Base-by-base conservation (phyloP, 2,329 filamentous ascomycete species). In the Hirsutella thompsonii region DNA sequence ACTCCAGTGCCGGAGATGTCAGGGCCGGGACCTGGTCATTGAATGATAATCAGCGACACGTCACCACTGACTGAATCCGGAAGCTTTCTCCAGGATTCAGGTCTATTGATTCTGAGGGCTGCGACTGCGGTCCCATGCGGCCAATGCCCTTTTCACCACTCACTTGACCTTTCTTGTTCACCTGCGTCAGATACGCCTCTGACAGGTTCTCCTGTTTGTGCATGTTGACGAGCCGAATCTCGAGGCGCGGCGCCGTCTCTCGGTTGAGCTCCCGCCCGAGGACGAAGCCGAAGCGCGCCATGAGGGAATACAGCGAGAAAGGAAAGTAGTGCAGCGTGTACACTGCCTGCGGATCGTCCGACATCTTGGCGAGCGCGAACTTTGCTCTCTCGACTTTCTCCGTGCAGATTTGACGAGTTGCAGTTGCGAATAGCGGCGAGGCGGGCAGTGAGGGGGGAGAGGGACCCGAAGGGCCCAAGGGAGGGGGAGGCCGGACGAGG, bases 281-380 rank as follows among this genome's bases (percentile, higher is more conserved):
- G 14, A 49, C 50, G 19, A 57, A 48, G 19, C 46, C 51, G 42
- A 57, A 56, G 14, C 52, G 52, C n/a, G 50, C 49, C 49, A 56
- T 53, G 16, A 57, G 47, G 8, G 56, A 57, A 39, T 59, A 57
- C 11, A 57, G 43, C 3, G 53, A 57, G 41, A 53, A 57, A 5
- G 52, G 50, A 16, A 50, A 59, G 42, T 52, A 55, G 38, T 57
- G 50, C 39, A 59, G 47, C 26, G 50, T 56, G 38, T 52, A 55
- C n/a, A 47, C 37, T 16, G 44, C 43, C 11, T 18, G 20, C 16
- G 26, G 20, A 14, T 40, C 20, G 21, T 46, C 46, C 14, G 44
- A 41, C 46, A 49, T 52, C 16, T 5, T 34, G 32, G 32, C 32
- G 32, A 34, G 14, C n/a, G 32, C 9, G 32, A 34, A 4, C 11